phyloP scores from a whole-genome alignment of 352 stramenopile species.

The Phytophthora citrophthora region DNA sequence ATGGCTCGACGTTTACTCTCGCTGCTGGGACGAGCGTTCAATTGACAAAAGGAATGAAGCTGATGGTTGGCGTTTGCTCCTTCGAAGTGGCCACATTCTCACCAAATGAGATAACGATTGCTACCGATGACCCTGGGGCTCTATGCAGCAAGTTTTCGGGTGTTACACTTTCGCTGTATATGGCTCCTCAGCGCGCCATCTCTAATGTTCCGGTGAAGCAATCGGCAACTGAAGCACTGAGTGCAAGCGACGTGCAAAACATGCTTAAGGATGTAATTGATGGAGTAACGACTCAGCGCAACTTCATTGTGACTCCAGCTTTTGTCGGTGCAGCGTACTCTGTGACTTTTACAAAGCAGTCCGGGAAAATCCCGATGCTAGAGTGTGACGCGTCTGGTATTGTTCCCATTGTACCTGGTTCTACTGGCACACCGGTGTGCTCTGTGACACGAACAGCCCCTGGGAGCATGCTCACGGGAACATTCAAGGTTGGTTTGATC shows the following conservation, averaged over 20 bases:
- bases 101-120: slow-evolving; percentile 21
- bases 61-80: slow-evolving; percentile 63
- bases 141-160: slow-evolving; percentile 47
- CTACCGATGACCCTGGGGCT: slow-evolving; percentile 25
- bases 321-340: slow-evolving; percentile 70
- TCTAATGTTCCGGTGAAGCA: slow-evolving; percentile 49
- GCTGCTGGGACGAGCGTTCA: slow-evolving; percentile 15
- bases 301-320: slow-evolving; percentile 31
- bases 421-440: slow-evolving; percentile 34
- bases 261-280: slow-evolving; percentile 43
- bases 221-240: slow-evolving; percentile 12
- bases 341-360: slow-evolving; percentile 64
- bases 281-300: slow-evolving; percentile 52
- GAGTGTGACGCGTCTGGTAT: slow-evolving; percentile 39
- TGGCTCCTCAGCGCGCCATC: slow-evolving; percentile 46
- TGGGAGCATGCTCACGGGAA: slow-evolving; percentile 72
- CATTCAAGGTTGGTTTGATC: slow-evolving; percentile 60
- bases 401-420: slow-evolving; percentile 13
- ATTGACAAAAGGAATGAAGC: slow-evolving; percentile 31
- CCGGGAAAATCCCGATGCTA: slow-evolving; percentile 62
- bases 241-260: slow-evolving; percentile 24
- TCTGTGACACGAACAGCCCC: slow-evolving; percentile 45
- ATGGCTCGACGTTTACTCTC: slow-evolving; percentile 55
- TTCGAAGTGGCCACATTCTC: slow-evolving; percentile 40
- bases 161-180: slow-evolving; percentile 50